Percentiles rank a stretch among this genome's conserved stretches.
Conservation (phyloP, 1,284 basidiomycete genomes). For the Lentinula novae-zelandiae region DNA sequence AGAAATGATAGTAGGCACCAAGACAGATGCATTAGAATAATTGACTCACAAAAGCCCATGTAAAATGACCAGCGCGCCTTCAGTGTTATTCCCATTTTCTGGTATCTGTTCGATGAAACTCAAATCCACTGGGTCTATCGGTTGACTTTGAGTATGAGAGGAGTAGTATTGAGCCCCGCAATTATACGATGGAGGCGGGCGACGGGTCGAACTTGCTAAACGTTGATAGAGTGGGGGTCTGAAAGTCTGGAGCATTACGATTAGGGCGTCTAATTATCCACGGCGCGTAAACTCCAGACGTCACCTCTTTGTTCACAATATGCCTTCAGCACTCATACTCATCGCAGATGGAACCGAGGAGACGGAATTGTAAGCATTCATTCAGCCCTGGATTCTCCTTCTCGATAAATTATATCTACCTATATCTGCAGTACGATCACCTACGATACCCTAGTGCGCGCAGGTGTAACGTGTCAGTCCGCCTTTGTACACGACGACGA, state of each 20-base stretch:
- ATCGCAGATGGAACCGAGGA: constrained; percentile 91
- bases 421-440: constrained; percentile 56
- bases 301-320: constrained; percentile 18
- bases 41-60: constrained; percentile 66
- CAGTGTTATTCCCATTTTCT: constrained; percentile 33
- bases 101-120: constrained; percentile 41
- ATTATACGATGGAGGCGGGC: background rate
- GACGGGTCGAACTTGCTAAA: background rate
- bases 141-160: background rate
- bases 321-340: constrained; percentile 65
- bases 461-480: constrained; percentile 60
- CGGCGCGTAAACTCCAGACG: background rate
- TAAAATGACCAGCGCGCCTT: constrained; percentile 55
- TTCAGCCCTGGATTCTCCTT: background rate
- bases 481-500: constrained; percentile 53
- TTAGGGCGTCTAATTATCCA: background rate
- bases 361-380: constrained; percentile 72
- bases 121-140: constrained; percentile 19
- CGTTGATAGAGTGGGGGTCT: background rate
- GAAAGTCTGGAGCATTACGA: background rate
- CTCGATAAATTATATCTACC: background rate
- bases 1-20: background rate
- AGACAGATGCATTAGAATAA: background rate
- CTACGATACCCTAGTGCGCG: constrained; percentile 78
- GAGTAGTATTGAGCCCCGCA: background rate